Evolutionary conservation across 345 rosid species (phyloP).

Genomic region (Microcos paniculata): DNA sequence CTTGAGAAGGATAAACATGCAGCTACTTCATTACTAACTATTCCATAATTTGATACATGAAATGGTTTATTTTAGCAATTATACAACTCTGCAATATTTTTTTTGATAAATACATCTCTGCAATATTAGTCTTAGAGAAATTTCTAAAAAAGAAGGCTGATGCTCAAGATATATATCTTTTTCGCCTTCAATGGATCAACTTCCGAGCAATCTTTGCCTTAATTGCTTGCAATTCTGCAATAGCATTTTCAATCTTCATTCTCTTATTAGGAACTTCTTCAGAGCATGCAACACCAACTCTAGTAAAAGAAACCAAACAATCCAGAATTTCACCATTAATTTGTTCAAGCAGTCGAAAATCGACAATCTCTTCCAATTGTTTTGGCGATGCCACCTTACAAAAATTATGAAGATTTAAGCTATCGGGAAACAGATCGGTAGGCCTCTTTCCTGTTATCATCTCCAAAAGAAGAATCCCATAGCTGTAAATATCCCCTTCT

Average conservation of each 20-base stretch:
- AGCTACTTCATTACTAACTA: too few relatives aligned
- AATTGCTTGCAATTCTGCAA: not conserved
- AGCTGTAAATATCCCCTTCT: slow-evolving; percentile 12
- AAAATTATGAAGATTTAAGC: slow-evolving; percentile 15
- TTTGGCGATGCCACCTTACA: slow-evolving; percentile 13
- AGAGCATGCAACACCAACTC: not conserved
- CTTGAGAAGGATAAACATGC: too few relatives aligned
- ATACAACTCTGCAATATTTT: too few relatives aligned
- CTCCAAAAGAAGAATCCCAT: too few relatives aligned
- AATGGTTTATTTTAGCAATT: too few relatives aligned
- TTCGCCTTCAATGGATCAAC: too few relatives aligned
- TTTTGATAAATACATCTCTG: too few relatives aligned
- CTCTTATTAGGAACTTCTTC: not conserved
- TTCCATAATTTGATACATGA: too few relatives aligned
- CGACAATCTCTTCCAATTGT: not conserved
- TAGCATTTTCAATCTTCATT: not conserved
- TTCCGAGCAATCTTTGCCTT: not conserved
- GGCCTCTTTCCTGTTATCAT: slow-evolving; percentile 16
- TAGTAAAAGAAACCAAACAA: not conserved
- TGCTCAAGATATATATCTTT: too few relatives aligned
- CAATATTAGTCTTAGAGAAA: too few relatives aligned
- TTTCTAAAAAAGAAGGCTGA: too few relatives aligned
- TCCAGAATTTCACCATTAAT: not conserved
- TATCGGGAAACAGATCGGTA: slow-evolving; percentile 18
- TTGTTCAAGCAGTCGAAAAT: not conserved